A percentile compares a stretch with the other conserved stretches of the same genome.
Evolutionary conservation across 768 basidiomycete genomes (phyloP).

Genomic region (Clathrus columnatus): DNA sequence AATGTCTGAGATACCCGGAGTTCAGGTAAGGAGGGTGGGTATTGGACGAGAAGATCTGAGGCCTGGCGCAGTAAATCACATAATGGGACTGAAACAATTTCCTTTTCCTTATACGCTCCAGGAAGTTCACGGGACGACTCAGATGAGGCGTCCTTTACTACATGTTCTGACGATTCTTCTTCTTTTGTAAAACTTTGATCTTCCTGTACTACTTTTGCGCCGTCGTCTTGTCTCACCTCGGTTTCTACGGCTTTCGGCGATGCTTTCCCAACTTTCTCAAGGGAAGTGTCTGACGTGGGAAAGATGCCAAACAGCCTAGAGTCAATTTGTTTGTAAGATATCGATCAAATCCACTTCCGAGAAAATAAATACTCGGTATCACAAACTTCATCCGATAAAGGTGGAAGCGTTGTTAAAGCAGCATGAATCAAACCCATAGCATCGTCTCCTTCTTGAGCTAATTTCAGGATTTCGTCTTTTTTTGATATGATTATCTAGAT

Average conservation of each 20-base stretch:
- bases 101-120: conserved; percentile 1
- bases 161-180: not conserved
- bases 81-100: not conserved
- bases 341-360: not conserved
- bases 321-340: not conserved
- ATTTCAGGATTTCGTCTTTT: conserved; percentile 51
- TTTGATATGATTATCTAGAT: conserved; percentile 62
- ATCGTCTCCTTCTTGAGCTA: conserved; percentile 66
- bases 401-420: conserved; percentile 45
- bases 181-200: not conserved
- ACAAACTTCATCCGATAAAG: conserved; percentile 10
- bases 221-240: not conserved
- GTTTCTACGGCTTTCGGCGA: not conserved
- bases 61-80: not conserved
- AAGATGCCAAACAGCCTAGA: not conserved
- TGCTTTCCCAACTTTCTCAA: conserved; percentile 35
- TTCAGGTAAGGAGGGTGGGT: conserved; percentile 6
- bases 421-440: conserved; percentile 67
- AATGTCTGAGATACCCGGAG: conserved; percentile 6
- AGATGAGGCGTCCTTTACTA: not conserved
- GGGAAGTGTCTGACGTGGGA: conserved; percentile 28
- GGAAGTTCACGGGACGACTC: not conserved
- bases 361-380: not conserved
- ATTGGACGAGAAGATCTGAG: not conserved
- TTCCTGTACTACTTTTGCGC: not conserved